Evolutionary conservation across 2,329 filamentous ascomycete genomes (phyloP).

Genomic region (Nigrospora osmanthi): DNA sequence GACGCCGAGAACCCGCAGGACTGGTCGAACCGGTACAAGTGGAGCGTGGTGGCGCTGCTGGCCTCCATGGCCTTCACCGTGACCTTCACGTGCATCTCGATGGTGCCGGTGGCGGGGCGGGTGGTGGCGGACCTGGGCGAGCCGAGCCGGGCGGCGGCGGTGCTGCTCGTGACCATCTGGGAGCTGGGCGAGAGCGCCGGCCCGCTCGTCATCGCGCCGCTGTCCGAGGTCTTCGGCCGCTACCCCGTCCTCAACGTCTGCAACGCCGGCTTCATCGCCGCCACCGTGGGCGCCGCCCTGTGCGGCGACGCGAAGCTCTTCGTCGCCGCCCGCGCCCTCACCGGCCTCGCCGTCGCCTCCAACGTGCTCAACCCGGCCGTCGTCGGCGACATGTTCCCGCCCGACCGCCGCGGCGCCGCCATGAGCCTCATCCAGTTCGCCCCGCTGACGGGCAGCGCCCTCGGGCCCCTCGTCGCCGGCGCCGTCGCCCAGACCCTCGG

Average conservation of each 20-base stretch:
- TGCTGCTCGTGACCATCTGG: conserved; percentile 64
- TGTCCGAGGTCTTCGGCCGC: conserved; percentile 54
- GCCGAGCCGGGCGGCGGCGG: conserved; percentile 36
- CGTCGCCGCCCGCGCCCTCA: conserved; percentile 46
- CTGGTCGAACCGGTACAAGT: conserved; percentile 45
- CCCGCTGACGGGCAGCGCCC: conserved; percentile 47
- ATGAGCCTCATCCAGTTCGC: conserved; percentile 51
- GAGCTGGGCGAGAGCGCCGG: conserved; percentile 59
- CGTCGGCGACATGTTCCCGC: conserved; percentile 53
- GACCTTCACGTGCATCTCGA: conserved; percentile 50
- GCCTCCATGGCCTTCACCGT: conserved; percentile 49
- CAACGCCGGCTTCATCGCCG: conserved; percentile 41
- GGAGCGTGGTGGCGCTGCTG: conserved; percentile 43
- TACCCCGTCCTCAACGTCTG: conserved; percentile 44
- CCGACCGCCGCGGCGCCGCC: conserved; percentile 48
- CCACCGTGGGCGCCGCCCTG: conserved; percentile 39
- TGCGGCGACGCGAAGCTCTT: conserved; percentile 36
- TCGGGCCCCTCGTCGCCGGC: conserved; percentile 48
- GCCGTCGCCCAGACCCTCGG: conserved; percentile 45
- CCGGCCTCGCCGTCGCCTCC: conserved; percentile 55
- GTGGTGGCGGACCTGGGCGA: conserved; percentile 40
- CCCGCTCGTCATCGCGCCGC: conserved; percentile 51
- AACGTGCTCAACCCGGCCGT: conserved; percentile 58
- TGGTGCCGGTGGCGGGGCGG: conserved; percentile 43
- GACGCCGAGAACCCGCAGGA: conserved; percentile 44